phyloP scores from a whole-genome alignment of 306 rosid genomes.

The Psophocarpus tetragonolobus region DNA sequence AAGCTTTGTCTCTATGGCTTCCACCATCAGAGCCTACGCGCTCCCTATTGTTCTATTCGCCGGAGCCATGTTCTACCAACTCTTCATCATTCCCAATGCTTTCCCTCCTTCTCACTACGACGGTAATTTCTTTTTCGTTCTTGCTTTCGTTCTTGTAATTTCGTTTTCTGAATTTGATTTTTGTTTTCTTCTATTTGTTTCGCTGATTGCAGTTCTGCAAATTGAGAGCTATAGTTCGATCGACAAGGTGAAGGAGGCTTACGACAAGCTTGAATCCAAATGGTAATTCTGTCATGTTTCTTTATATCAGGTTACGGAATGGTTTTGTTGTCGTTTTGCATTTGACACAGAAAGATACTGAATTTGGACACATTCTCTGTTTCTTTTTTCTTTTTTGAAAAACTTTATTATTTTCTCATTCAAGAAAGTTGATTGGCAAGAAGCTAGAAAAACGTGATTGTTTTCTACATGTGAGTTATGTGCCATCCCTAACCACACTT shows the following conservation, averaged over 20 bases:
- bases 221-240: slow-evolving; percentile 53
- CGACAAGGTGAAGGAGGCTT: slow-evolving; percentile 69
- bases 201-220: slow-evolving; percentile 53
- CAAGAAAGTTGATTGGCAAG: too few relatives aligned
- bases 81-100: slow-evolving; percentile 71
- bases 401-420: too few relatives aligned
- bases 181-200: not conserved
- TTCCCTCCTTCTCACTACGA: slow-evolving; percentile 86
- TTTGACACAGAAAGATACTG: not conserved
- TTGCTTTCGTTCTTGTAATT: not conserved
- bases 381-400: too few relatives aligned
- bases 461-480: too few relatives aligned
- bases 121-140: slow-evolving; percentile 37
- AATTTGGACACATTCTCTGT: too few relatives aligned
- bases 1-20: slow-evolving; percentile 38
- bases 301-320: not conserved
- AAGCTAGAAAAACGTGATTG: too few relatives aligned
- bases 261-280: slow-evolving; percentile 49
- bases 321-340: not conserved
- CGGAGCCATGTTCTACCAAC: slow-evolving; percentile 74
- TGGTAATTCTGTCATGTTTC: slow-evolving; percentile 44
- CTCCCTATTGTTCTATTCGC: slow-evolving; percentile 68
- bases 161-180: not conserved
- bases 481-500: not conserved
- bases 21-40: slow-evolving; percentile 64